Conservation (phyloP, 1,284 basidiomycete species). For the Boletus smithii region DNA sequence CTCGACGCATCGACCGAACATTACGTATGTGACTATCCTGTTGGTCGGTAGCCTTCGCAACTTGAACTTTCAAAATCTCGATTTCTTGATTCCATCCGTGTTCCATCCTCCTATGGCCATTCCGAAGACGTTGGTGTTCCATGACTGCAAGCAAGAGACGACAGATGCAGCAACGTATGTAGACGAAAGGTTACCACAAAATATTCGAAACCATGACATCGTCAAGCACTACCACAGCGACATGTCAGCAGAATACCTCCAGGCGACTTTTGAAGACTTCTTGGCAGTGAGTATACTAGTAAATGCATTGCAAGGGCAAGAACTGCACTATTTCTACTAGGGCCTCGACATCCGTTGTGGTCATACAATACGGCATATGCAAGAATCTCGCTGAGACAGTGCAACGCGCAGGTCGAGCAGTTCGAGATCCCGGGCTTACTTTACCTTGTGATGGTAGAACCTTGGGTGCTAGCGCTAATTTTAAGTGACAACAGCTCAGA, state of each 20-base stretch:
- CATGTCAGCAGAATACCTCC: constrained; percentile 5
- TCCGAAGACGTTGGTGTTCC: constrained; percentile 1
- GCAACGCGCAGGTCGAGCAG: neutral
- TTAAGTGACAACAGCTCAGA: too few species aligned
- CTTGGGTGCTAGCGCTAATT: neutral
- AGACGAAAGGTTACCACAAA: neutral
- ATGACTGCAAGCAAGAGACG: constrained; percentile 7
- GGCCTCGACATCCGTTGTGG: neutral
- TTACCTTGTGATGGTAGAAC: neutral
- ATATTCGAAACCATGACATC: neutral
- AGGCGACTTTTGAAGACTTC: neutral
- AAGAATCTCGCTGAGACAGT: neutral
- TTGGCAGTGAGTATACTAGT: too few species aligned
- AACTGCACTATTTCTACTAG: too few species aligned
- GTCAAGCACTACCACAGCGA: constrained; percentile 5
- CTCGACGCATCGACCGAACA: neutral
- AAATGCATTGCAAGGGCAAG: too few species aligned
- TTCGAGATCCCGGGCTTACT: neutral
- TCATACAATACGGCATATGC: constrained; percentile 1
- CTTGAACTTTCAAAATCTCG: neutral
- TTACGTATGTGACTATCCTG: neutral
- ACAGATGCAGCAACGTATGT: neutral
- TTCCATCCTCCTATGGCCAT: constrained; percentile 1
- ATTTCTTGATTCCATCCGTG: accelerated
- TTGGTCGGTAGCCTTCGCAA: neutral